These are phyloP conservation scores for Prototheca wickerhamii DNA, from an alignment of 163 green algal genomes.

Conservation along the genomic window DNA sequence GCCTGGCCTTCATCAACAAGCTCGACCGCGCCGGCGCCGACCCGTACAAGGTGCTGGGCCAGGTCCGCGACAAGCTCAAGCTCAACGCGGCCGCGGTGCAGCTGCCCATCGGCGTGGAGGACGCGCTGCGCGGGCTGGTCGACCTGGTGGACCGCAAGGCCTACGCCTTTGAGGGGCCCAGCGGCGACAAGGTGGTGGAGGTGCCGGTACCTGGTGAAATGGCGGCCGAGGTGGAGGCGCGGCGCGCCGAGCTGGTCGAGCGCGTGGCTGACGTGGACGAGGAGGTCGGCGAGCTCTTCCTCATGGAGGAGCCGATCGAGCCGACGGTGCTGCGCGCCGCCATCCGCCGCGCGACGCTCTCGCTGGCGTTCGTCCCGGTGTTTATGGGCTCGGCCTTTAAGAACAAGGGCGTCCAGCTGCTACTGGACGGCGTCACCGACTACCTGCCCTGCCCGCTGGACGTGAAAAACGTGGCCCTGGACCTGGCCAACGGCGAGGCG, in stretches of 20 bases:
- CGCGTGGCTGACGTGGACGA: constrained; percentile 77
- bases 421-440: constrained; percentile 70
- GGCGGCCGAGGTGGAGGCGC: constrained; percentile 40
- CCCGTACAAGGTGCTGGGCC: constrained; percentile 75
- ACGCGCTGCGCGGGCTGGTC: constrained; percentile 81
- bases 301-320: constrained; percentile 71
- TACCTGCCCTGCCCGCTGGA: constrained; percentile 89
- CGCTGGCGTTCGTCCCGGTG: constrained; percentile 80
- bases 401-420: constrained; percentile 94
- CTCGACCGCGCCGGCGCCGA: constrained; percentile 81
- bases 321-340: constrained; percentile 57
- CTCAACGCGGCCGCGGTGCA: constrained; percentile 78
- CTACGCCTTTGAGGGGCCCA: constrained; percentile 68
- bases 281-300: constrained; percentile 81
- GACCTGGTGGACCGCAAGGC: constrained; percentile 72
- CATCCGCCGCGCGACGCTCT: constrained; percentile 74
- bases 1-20: constrained; percentile 93
- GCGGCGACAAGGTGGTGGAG: constrained; percentile 52
- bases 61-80: constrained; percentile 85
- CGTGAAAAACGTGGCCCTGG: constrained; percentile 56
- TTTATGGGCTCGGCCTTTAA: constrained; percentile 98
- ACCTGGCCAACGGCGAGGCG: constrained; percentile 49
- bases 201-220: constrained; percentile 55
- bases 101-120: constrained; percentile 86
- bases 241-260: constrained; percentile 68